Percentiles rank a stretch among this genome's conserved stretches.
Evolutionary conservation across 2,329 filamentous ascomycete genomes (phyloP).

Genomic region (Fusarium ambrosium): DNA sequence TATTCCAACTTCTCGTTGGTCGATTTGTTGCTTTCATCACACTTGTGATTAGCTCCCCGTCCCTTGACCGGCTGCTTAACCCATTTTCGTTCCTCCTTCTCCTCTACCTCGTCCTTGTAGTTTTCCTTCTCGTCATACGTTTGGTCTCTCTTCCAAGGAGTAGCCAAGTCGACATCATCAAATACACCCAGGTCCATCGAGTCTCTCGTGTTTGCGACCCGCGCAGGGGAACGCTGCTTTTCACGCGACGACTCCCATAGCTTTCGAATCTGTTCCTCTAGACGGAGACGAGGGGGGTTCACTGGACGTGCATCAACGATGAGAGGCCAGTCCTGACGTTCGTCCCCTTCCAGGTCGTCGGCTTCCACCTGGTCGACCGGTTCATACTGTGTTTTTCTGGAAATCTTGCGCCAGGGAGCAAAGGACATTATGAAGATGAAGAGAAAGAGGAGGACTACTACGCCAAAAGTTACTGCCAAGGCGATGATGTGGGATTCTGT

Average conservation of each 20-base stretch:
- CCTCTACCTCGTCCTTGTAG: neutral
- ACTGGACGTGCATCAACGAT: neutral
- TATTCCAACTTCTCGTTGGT: neutral
- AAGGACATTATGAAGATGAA: slow-evolving; percentile 9
- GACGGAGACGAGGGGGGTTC: neutral
- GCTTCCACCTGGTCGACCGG: neutral
- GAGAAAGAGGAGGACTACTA: neutral
- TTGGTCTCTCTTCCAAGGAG: neutral
- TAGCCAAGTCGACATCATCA: neutral
- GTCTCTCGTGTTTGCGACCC: neutral
- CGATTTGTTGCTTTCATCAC: neutral
- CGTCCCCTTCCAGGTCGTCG: neutral
- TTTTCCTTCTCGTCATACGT: neutral
- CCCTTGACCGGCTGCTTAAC: neutral
- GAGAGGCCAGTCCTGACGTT: neutral
- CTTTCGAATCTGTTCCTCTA: neutral
- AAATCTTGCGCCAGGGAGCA: neutral
- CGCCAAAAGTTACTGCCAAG: neutral
- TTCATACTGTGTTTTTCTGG: neutral
- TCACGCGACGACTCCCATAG: neutral
- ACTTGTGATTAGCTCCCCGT: neutral
- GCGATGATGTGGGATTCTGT: neutral
- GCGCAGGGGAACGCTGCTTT: neutral
- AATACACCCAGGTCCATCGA: neutral
- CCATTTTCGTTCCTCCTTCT: neutral